Conservation (phyloP, 352 stramenopile genomes). For the Blastocystis sp. region DNA sequence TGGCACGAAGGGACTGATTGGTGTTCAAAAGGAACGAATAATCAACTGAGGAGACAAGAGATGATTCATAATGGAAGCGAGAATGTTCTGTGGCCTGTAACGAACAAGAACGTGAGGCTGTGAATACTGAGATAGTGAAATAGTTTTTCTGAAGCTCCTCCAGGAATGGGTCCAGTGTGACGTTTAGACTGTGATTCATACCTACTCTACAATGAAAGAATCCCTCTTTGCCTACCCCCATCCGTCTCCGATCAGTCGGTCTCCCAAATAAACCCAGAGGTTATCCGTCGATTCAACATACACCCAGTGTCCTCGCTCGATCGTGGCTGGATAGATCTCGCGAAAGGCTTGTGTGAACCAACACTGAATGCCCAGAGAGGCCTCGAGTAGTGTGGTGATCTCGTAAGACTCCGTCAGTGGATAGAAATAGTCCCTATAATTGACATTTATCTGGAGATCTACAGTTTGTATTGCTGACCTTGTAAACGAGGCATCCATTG, state of each 20-base stretch:
- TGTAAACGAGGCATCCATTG: background rate
- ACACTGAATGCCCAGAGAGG: background rate
- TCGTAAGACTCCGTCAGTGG: background rate
- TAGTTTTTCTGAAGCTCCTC: background rate
- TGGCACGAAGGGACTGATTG: background rate
- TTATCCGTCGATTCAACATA: background rate
- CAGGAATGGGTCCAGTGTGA: background rate
- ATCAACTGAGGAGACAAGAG: too few relatives aligned
- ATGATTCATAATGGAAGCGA: too few relatives aligned
- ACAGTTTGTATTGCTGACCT: background rate
- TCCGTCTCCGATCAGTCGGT: background rate
- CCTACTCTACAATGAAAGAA: background rate
- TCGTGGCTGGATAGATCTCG: background rate
- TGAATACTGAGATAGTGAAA: constrained; percentile 23
- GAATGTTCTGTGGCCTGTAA: background rate
- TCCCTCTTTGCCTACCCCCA: background rate
- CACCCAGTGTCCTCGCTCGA: background rate
- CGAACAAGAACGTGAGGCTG: constrained; percentile 5
- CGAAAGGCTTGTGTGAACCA: constrained; percentile 35
- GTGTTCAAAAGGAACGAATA: too few relatives aligned
- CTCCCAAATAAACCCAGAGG: constrained; percentile 13
- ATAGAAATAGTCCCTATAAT: constrained; percentile 25
- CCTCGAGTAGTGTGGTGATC: background rate
- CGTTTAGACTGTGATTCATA: background rate
- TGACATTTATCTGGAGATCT: too few relatives aligned